A percentile compares a stretch with the other conserved stretches of the same genome.
phyloP scores from a whole-genome alignment of 23 red algal genomes.

The Agarophyton chilense region DNA sequence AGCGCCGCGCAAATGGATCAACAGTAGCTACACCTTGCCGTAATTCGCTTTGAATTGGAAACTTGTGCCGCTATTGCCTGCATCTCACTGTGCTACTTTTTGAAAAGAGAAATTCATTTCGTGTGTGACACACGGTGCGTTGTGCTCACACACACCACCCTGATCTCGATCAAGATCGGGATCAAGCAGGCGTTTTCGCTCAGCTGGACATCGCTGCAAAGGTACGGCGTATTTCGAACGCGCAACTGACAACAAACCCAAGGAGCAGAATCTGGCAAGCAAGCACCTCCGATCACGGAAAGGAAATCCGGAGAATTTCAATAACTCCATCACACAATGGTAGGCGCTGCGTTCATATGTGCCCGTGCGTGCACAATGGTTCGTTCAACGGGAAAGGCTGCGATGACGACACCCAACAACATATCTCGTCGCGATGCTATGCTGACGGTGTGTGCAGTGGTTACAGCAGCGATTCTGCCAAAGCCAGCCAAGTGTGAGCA shows the following conservation, averaged over 20 bases:
- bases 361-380: neutral
- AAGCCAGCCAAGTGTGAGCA: neutral
- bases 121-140: too few species aligned
- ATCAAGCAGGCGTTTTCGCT: neutral
- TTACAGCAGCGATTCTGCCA: neutral
- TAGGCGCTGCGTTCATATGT: neutral
- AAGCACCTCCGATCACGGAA: too few species aligned
- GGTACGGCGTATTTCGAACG: too few species aligned
- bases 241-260: too few species aligned
- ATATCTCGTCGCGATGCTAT: neutral
- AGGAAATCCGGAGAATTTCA: too few species aligned
- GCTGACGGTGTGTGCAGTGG: neutral
- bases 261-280: too few species aligned
- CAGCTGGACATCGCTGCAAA: too few species aligned
- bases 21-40: too few species aligned
- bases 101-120: too few species aligned
- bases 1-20: too few species aligned
- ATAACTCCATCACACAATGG: neutral
- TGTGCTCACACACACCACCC: too few species aligned
- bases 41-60: neutral
- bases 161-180: neutral
- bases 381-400: neutral
- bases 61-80: neutral
- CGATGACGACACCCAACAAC: neutral
- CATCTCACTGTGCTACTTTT: too few species aligned